Percentiles rank a stretch among this genome's conserved stretches.
phyloP scores from a whole-genome alignment of 2,329 filamentous ascomycete genomes.

The Phialophora macrospora region DNA sequence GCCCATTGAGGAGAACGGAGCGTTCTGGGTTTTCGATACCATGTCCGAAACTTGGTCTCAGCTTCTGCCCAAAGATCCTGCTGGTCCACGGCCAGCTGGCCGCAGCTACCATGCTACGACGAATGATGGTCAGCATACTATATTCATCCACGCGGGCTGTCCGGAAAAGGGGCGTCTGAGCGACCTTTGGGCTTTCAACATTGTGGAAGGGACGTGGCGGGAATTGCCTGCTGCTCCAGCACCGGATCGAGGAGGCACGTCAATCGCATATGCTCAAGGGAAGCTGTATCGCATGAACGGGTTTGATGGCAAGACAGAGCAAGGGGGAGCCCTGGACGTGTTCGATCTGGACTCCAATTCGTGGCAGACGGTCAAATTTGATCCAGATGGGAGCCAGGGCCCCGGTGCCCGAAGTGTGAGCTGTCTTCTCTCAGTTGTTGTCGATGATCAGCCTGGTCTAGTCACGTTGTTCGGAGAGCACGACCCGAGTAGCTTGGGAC shows the following conservation, averaged over 20 bases:
- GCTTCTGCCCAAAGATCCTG: constrained; percentile 60
- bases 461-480: constrained; percentile 61
- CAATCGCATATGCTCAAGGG: constrained; percentile 67
- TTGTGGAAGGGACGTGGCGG: constrained; percentile 68
- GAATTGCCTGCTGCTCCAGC: constrained; percentile 70
- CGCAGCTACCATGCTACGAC: constrained; percentile 73
- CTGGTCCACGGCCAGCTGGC: constrained; percentile 60
- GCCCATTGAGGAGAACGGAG: constrained; percentile 73
- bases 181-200: constrained; percentile 80
- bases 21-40: constrained; percentile 77
- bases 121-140: constrained; percentile 66
- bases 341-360: constrained; percentile 48
- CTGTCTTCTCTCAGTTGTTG: constrained; percentile 49
- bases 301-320: constrained; percentile 71
- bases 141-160: constrained; percentile 79
- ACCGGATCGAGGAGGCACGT: constrained; percentile 68
- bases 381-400: constrained; percentile 40
- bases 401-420: constrained; percentile 59
- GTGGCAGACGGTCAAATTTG: constrained; percentile 45
- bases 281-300: constrained; percentile 80
- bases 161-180: constrained; percentile 65
- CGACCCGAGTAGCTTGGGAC: constrained; percentile 59
- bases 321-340: constrained; percentile 74
- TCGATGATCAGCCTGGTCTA: constrained; percentile 47
- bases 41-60: constrained; percentile 66